Conservation (phyloP, 2,329 filamentous ascomycete species). For the Alternaria sp. region DNA sequence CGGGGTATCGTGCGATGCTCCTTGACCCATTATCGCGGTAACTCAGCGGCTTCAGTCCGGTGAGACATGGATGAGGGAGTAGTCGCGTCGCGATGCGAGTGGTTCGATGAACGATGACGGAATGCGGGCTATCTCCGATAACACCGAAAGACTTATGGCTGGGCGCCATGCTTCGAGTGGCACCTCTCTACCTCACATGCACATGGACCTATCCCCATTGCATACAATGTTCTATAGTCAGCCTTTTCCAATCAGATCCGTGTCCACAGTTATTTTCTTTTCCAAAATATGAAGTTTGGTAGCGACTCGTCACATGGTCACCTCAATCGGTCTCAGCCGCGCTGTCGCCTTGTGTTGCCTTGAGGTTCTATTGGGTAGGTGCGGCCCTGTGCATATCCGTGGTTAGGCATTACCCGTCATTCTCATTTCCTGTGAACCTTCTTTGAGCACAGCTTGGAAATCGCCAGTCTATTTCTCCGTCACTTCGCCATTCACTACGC, state of each 20-base stretch:
- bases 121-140: conserved; percentile 20
- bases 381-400: not conserved
- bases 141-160: conserved; percentile 4
- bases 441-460: not conserved
- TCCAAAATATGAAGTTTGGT: not conserved
- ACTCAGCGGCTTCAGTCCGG: conserved; percentile 1
- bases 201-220: not conserved
- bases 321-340: conserved; percentile 1
- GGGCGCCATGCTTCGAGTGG: not conserved
- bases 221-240: not conserved
- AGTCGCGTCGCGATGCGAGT: conserved; percentile 10
- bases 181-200: not conserved
- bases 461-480: not conserved
- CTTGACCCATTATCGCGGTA: conserved; percentile 43
- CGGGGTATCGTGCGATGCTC: conserved; percentile 39
- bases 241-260: not conserved
- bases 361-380: conserved; percentile 5
- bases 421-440: not conserved
- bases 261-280: not conserved
- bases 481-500: not conserved
- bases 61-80: conserved; percentile 14
- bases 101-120: conserved; percentile 16
- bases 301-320: not conserved
- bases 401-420: not conserved
- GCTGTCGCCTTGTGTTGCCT: conserved; percentile 8